Percentiles rank a stretch among this genome's conserved stretches.
These are phyloP conservation scores for Saccharata proteae DNA, from an alignment of 2,329 filamentous ascomycete species.

Conservation along the genomic window DNA sequence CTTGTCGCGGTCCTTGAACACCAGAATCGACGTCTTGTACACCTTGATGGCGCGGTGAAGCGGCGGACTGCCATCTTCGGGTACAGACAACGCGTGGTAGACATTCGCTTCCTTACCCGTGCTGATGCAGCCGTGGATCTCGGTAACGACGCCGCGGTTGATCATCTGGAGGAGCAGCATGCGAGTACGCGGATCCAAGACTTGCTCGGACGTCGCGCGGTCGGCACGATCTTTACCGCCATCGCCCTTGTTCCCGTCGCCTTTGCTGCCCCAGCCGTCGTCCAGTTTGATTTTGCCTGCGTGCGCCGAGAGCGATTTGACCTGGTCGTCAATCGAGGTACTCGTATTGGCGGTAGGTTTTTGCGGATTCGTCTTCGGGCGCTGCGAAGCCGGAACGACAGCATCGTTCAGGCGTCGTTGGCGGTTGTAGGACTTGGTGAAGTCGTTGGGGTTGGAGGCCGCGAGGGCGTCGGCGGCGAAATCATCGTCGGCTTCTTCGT, in stretches of 20 bases:
- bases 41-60: slow-evolving; percentile 88
- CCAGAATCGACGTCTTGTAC: slow-evolving; percentile 95
- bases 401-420: slow-evolving; percentile 56
- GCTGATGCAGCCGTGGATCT: slow-evolving; percentile 89
- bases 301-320: slow-evolving; percentile 72
- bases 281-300: slow-evolving; percentile 76
- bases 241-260: slow-evolving; percentile 17
- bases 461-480: slow-evolving; percentile 43
- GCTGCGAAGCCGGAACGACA: slow-evolving; percentile 36
- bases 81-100: slow-evolving; percentile 68
- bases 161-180: slow-evolving; percentile 96
- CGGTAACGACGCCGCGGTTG: slow-evolving; percentile 76
- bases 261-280: slow-evolving; percentile 40
- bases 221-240: slow-evolving; percentile 79
- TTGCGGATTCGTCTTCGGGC: slow-evolving; percentile 64
- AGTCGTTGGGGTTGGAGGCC: slow-evolving; percentile 49
- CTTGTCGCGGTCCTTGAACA: slow-evolving; percentile 94
- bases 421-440: slow-evolving; percentile 81
- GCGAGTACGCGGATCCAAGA: slow-evolving; percentile 82
- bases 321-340: slow-evolving; percentile 74
- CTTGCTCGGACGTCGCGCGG: slow-evolving; percentile 86
- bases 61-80: slow-evolving; percentile 35
- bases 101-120: slow-evolving; percentile 98
- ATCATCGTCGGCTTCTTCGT: slow-evolving; percentile 43
- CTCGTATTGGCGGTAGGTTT: slow-evolving; percentile 63